A percentile compares a stretch with the other conserved stretches of the same genome.
These are phyloP conservation scores for Trichoderma sp. DNA, from an alignment of 2,329 filamentous ascomycete genomes.

Conservation along the genomic window DNA sequence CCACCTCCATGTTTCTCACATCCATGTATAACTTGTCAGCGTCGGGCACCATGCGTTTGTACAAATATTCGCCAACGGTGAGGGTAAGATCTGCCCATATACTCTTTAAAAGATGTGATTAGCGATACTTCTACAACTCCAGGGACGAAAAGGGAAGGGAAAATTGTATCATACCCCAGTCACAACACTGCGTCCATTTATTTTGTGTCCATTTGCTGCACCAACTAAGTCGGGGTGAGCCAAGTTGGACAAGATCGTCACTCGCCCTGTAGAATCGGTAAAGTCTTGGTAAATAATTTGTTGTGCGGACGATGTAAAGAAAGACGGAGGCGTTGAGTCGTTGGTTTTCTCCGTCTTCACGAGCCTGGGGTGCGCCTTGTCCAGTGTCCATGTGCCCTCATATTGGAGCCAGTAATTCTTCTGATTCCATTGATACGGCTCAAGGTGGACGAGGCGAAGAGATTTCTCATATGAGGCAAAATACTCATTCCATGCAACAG, in stretches of 20 bases:
- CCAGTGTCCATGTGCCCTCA: conserved; percentile 57
- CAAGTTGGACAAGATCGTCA: background rate
- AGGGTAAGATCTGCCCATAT: background rate
- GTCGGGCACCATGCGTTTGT: background rate
- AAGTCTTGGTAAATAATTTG: background rate
- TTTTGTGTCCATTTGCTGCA: background rate
- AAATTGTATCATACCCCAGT: background rate
- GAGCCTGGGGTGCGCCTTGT: conserved; percentile 43
- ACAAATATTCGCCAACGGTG: background rate
- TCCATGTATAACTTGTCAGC: background rate
- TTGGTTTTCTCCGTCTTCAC: conserved; percentile 23
- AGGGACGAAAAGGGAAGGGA: background rate
- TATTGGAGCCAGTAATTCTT: conserved; percentile 65
- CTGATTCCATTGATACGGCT: conserved; percentile 28
- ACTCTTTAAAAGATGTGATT: background rate
- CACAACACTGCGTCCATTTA: background rate
- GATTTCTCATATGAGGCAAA: conserved; percentile 40
- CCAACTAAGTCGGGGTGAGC: background rate
- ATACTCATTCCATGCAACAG: conserved; percentile 68
- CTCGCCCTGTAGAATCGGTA: background rate
- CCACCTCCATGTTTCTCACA: background rate
- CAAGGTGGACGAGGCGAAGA: background rate
- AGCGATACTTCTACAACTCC: background rate
- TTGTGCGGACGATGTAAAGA: background rate
- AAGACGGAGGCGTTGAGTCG: background rate